Conservation (phyloP, 768 basidiomycete species). For the Naganishia vaughanmartiniae region DNA sequence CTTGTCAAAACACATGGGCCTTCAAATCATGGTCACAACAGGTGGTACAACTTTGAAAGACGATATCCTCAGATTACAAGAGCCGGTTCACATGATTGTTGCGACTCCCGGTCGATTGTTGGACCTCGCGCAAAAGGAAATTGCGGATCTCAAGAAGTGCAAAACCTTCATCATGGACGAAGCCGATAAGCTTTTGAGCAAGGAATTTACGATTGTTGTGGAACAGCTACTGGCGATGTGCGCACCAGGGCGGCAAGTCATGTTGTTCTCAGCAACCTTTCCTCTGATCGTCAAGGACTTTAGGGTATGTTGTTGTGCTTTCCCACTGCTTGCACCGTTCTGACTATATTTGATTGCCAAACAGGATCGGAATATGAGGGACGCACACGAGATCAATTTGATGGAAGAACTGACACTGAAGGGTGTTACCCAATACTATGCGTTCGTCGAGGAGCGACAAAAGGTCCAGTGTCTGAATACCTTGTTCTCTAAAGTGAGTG, state of each 20-base stretch:
- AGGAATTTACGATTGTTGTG: conserved; percentile 98
- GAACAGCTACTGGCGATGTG: conserved; percentile 87
- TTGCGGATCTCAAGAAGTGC: conserved; percentile 91
- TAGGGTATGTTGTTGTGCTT: conserved; percentile 62
- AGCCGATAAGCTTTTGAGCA: conserved; percentile 93
- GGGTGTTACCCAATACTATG: conserved; percentile 99
- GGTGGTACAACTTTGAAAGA: conserved; percentile 97
- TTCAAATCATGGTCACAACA: conserved; percentile 99
- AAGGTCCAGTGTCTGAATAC: conserved; percentile 99
- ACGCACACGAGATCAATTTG: conserved; percentile 96
- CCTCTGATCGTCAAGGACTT: conserved; percentile 99
- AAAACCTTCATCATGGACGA: conserved; percentile 99
- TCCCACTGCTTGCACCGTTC: background rate
- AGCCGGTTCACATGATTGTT: conserved; percentile 90
- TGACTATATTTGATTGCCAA: background rate
- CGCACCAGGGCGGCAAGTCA: conserved; percentile 83
- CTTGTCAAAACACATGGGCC: conserved; percentile 88
- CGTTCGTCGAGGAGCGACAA: conserved; percentile 97
- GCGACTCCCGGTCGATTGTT: conserved; percentile 95
- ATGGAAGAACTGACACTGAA: conserved; percentile 99
- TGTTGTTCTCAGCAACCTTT: conserved; percentile 99
- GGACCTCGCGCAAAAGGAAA: conserved; percentile 85
- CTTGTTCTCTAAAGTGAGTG: conserved; percentile 86
- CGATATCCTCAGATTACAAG: conserved; percentile 87
- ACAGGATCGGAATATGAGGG: conserved; percentile 68